A percentile compares a stretch with the other conserved stretches of the same genome.
phyloP scores from a whole-genome alignment of 352 stramenopile species.

The Phytopythium montanum region DNA sequence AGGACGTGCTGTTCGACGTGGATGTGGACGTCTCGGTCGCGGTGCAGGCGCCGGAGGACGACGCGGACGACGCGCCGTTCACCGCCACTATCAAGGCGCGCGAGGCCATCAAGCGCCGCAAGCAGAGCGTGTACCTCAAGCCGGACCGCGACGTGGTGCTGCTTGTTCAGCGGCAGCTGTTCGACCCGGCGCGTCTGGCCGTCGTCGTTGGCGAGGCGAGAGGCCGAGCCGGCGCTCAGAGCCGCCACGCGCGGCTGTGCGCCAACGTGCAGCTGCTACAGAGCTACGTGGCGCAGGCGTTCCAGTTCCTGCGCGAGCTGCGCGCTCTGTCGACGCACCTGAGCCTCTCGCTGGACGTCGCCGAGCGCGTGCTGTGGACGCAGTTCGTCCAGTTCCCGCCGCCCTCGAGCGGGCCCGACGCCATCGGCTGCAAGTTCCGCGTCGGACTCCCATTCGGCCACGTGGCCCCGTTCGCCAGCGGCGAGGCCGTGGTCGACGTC shows the following conservation, averaged over 20 bases:
- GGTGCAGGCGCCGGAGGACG: slow-evolving; percentile 16
- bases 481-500: slow-evolving; percentile 37
- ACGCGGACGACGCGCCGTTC: neutral
- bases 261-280: slow-evolving; percentile 47
- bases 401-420: slow-evolving; percentile 9
- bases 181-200: slow-evolving; percentile 34
- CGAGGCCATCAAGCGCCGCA: slow-evolving; percentile 26
- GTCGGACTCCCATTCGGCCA: slow-evolving; percentile 50
- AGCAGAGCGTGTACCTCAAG: slow-evolving; percentile 31
- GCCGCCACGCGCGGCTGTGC: slow-evolving; percentile 21
- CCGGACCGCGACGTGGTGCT: slow-evolving; percentile 42
- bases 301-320: slow-evolving; percentile 53
- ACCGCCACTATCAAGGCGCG: slow-evolving; percentile 12
- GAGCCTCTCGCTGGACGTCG: slow-evolving; percentile 37
- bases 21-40: slow-evolving; percentile 36
- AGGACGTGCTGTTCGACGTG: slow-evolving; percentile 47
- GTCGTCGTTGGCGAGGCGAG: slow-evolving; percentile 13
- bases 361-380: slow-evolving; percentile 47
- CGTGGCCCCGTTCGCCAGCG: slow-evolving; percentile 50
- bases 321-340: slow-evolving; percentile 54
- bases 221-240: neutral
- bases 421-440: slow-evolving; percentile 34
- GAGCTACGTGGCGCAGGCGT: slow-evolving; percentile 43
- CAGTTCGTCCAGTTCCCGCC: slow-evolving; percentile 66
- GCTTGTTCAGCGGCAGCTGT: slow-evolving; percentile 44